phyloP scores from a whole-genome alignment of 2,329 filamentous ascomycete genomes.

The Xylaria sp. region DNA sequence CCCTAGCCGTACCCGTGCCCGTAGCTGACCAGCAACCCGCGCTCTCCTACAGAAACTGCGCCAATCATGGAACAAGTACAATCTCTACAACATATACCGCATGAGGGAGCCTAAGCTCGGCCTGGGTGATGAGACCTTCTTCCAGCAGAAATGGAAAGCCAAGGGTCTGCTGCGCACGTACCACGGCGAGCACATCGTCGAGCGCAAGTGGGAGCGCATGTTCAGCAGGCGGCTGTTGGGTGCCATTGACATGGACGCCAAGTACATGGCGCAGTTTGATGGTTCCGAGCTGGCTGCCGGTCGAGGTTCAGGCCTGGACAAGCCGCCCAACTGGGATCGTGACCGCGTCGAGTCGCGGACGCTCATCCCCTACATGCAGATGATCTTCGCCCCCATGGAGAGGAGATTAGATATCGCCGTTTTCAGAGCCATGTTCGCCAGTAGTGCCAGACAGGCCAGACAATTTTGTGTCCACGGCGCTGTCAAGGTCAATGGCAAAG shows the following conservation, averaged over 20 bases:
- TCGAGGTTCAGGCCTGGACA: constrained; percentile 66
- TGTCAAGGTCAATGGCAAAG: constrained; percentile 94
- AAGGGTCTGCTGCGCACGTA: constrained; percentile 81
- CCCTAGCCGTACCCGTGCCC: background rate
- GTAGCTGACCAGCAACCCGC: constrained; percentile 7
- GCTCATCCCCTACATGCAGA: constrained; percentile 86
- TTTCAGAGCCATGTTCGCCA: constrained; percentile 89
- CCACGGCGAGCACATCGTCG: constrained; percentile 90
- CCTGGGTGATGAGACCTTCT: constrained; percentile 61
- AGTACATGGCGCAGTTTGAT: constrained; percentile 73
- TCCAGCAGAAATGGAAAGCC: constrained; percentile 96
- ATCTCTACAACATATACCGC: constrained; percentile 79
- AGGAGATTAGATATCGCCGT: constrained; percentile 89
- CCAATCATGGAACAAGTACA: constrained; percentile 96
- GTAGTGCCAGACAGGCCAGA: constrained; percentile 84
- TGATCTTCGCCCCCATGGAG: constrained; percentile 90
- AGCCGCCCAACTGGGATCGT: constrained; percentile 16
- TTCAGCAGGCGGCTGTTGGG: constrained; percentile 76
- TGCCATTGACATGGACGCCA: constrained; percentile 78
- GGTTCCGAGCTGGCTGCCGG: constrained; percentile 79
- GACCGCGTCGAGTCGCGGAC: background rate
- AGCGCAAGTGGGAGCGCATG: constrained; percentile 91
- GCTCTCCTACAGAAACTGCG: constrained; percentile 66
- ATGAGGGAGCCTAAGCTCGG: constrained; percentile 41
- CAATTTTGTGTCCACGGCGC: constrained; percentile 91